These are phyloP conservation scores for Primulina tabacum DNA, from an alignment of 257 asterid genomes.

Conservation along the genomic window DNA sequence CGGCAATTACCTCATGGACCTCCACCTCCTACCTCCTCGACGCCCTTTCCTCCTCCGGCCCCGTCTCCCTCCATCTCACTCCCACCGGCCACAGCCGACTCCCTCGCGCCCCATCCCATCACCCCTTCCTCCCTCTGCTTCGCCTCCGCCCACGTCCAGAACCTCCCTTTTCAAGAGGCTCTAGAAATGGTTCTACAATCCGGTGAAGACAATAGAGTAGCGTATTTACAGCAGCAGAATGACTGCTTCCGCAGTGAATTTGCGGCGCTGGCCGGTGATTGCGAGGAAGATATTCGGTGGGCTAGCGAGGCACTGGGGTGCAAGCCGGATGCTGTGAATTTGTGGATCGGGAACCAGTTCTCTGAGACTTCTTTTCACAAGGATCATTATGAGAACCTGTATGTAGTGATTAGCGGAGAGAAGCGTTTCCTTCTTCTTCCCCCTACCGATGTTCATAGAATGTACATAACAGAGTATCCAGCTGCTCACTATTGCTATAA, in stretches of 20 bases:
- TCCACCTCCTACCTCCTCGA: slow-evolving; percentile 55
- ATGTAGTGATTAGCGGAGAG: slow-evolving; percentile 77
- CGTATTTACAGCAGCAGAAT: slow-evolving; percentile 88
- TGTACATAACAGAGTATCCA: slow-evolving; percentile 67
- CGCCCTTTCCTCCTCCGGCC: slow-evolving; percentile 53
- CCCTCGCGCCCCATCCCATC: slow-evolving; percentile 51
- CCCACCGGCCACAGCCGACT: slow-evolving; percentile 84
- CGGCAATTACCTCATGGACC: slow-evolving; percentile 72
- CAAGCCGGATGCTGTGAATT: slow-evolving; percentile 84
- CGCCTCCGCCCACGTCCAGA: slow-evolving; percentile 72
- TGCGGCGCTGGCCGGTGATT: slow-evolving; percentile 48
- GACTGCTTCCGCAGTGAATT: slow-evolving; percentile 84
- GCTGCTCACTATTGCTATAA: slow-evolving; percentile 60
- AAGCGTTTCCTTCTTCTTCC: slow-evolving; percentile 78
- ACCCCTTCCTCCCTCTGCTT: slow-evolving; percentile 57
- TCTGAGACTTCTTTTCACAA: slow-evolving; percentile 85
- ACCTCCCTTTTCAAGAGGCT: slow-evolving; percentile 54
- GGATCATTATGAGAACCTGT: slow-evolving; percentile 88
- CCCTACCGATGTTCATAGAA: slow-evolving; percentile 87
- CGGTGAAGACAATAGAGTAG: slow-evolving; percentile 29
- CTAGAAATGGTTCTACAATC: slow-evolving; percentile 47
- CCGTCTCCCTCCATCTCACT: slow-evolving; percentile 85
- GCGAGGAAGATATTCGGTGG: slow-evolving; percentile 65
- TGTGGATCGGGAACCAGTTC: slow-evolving; percentile 70
- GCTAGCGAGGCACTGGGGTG: slow-evolving; percentile 79